Conservation (phyloP, 1,284 basidiomycete species). For the Dichomitus squalens region DNA sequence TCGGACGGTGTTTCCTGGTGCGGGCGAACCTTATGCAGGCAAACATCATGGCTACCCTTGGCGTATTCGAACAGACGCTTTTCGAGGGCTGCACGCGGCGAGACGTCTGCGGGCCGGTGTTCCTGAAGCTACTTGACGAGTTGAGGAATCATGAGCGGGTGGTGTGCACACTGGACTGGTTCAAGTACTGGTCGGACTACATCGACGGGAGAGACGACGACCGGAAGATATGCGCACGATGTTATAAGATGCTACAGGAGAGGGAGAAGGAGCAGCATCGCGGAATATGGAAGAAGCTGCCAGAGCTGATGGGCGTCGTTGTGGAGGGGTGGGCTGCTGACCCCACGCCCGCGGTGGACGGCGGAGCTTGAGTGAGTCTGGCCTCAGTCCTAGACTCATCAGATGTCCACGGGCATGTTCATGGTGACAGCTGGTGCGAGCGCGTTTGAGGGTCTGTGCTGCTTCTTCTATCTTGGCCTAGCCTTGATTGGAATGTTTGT, state of each 20-base stretch:
- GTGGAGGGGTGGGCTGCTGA: slow-evolving; percentile 14
- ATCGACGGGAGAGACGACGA: slow-evolving; percentile 12
- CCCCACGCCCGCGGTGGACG: background rate
- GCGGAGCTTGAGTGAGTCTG: too few relatives aligned
- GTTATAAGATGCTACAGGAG: slow-evolving; percentile 14
- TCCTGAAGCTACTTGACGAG: slow-evolving; percentile 12
- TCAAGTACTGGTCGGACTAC: slow-evolving; percentile 11
- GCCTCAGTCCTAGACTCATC: too few relatives aligned
- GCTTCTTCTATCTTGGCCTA: too few relatives aligned
- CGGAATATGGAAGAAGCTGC: slow-evolving; percentile 12
- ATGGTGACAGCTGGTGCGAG: too few relatives aligned
- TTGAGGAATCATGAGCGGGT: slow-evolving; percentile 9
- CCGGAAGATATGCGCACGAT: slow-evolving; percentile 10
- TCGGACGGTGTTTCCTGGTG: background rate
- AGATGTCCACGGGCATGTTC: too few relatives aligned
- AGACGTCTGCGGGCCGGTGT: slow-evolving; percentile 12
- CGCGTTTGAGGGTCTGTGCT: too few relatives aligned
- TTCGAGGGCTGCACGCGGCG: slow-evolving; percentile 13
- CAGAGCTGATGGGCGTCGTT: slow-evolving; percentile 12
- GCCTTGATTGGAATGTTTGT: too few relatives aligned
- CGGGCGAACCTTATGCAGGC: slow-evolving; percentile 1
- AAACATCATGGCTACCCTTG: slow-evolving; percentile 1
- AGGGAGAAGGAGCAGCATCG: slow-evolving; percentile 13
- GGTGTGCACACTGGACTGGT: slow-evolving; percentile 7
- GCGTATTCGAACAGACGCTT: slow-evolving; percentile 14